Conservation (phyloP, 345 rosid species). For the Gossypium bickii region DNA sequence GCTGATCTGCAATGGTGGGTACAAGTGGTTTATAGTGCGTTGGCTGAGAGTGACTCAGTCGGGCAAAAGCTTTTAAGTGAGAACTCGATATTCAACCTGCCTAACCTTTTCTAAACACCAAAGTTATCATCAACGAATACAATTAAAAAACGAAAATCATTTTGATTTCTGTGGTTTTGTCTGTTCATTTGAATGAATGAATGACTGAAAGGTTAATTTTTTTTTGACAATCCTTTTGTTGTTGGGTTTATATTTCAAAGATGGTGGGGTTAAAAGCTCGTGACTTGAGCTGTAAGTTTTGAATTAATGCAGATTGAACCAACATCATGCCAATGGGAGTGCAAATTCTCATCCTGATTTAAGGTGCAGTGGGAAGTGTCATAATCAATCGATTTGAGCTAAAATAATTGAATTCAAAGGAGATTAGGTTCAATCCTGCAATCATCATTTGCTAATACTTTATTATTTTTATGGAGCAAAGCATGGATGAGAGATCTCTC, state of each 20-base stretch:
- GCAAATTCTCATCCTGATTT: neutral
- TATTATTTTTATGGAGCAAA: neutral
- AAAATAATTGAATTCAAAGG: neutral
- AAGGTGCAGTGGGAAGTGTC: neutral
- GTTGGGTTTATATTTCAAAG: neutral
- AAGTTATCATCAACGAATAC: neutral
- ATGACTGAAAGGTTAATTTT: neutral
- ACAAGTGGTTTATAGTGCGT: constrained; percentile 20
- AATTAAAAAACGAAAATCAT: neutral
- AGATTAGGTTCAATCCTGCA: neutral
- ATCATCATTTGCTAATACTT: neutral
- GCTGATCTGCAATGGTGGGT: constrained; percentile 29
- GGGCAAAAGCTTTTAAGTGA: neutral
- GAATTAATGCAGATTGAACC: neutral
- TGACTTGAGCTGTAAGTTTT: neutral
- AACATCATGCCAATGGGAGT: neutral
- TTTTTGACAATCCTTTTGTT: neutral
- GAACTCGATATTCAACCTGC: neutral
- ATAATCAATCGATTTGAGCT: neutral
- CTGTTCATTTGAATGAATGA: neutral
- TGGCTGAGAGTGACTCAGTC: constrained; percentile 28
- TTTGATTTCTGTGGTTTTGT: neutral
- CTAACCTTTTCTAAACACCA: neutral
- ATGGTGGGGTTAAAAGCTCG: neutral
- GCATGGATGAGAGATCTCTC: neutral